phyloP scores from a whole-genome alignment of 169 alveolate genomes.

The Eimeria nieschulzi region DNA sequence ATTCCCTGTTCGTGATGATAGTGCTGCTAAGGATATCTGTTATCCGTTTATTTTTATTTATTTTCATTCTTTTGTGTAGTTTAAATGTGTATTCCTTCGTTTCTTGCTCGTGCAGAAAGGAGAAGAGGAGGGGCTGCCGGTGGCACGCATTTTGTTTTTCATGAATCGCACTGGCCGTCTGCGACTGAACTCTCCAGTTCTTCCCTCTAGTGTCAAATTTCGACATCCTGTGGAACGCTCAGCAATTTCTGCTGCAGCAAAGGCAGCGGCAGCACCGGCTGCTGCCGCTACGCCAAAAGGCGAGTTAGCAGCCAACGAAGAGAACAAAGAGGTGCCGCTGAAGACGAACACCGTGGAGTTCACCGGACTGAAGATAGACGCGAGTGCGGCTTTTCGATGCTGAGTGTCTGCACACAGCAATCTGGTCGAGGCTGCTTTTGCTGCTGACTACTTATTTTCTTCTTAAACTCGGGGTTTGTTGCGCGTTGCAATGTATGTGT shows the following conservation, averaged over 20 bases:
- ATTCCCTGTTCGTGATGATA: too few relatives aligned
- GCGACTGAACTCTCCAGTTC: conserved; percentile 67
- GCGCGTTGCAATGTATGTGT: background rate
- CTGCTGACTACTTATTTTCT: too few relatives aligned
- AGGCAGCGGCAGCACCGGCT: background rate
- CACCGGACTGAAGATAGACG: conserved; percentile 70
- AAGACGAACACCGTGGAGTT: conserved; percentile 71
- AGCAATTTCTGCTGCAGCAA: conserved; percentile 35
- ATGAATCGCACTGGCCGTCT: conserved; percentile 71
- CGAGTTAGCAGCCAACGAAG: background rate
- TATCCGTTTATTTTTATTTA: too few relatives aligned
- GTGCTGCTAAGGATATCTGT: too few relatives aligned
- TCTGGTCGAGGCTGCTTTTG: too few relatives aligned
- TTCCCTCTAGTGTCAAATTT: conserved; percentile 56
- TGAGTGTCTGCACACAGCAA: too few relatives aligned
- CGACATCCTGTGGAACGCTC: conserved; percentile 66
- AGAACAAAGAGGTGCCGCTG: conserved; percentile 25
- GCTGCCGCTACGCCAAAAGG: conserved; percentile 14
- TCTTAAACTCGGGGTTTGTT: background rate
- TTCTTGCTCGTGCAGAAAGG: conserved; percentile 42
- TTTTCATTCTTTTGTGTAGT: too few relatives aligned
- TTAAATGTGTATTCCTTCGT: background rate
- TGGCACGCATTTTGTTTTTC: conserved; percentile 68
- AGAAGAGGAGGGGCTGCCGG: conserved; percentile 67
- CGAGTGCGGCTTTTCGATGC: conserved; percentile 25